Conservation (phyloP, 148 eudicot species). For the Camellia lanceoleosa region DNA sequence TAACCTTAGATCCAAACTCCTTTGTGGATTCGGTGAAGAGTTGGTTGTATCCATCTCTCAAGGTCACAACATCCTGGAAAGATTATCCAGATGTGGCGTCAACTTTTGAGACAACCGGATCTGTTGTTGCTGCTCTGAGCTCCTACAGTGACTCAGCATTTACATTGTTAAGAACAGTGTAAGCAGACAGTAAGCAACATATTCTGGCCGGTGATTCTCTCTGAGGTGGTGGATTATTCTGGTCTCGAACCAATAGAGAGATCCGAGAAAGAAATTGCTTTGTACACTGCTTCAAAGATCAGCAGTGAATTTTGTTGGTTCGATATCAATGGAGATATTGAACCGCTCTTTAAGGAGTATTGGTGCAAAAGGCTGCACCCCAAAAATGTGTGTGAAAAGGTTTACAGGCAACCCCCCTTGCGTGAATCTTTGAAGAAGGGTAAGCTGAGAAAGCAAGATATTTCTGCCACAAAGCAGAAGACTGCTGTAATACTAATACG, state of each 20-base stretch:
- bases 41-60: conserved; percentile 82
- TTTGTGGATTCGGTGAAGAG: conserved; percentile 75
- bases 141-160: conserved; percentile 48
- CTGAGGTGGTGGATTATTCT: background rate
- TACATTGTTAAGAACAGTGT: background rate
- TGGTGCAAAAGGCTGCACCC: conserved; percentile 99
- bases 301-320: conserved; percentile 85
- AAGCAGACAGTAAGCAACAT: background rate
- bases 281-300: conserved; percentile 90
- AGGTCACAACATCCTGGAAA: conserved; percentile 84
- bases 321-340: conserved; percentile 87
- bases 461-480: conserved; percentile 79
- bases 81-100: conserved; percentile 85
- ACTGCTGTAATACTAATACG: conserved; percentile 47
- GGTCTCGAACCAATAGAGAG: background rate
- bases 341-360: conserved; percentile 98
- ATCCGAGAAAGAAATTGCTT: conserved; percentile 87
- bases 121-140: conserved; percentile 89
- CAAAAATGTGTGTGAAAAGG: conserved; percentile 96
- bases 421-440: conserved; percentile 80
- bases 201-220: background rate
- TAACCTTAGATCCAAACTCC: conserved; percentile 56
- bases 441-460: conserved; percentile 81
- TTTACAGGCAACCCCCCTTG: conserved; percentile 88
- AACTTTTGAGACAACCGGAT: conserved; percentile 81